These are phyloP conservation scores for Teratosphaeria destructans DNA, from an alignment of 2,329 filamentous ascomycete genomes.

Conservation along the genomic window DNA sequence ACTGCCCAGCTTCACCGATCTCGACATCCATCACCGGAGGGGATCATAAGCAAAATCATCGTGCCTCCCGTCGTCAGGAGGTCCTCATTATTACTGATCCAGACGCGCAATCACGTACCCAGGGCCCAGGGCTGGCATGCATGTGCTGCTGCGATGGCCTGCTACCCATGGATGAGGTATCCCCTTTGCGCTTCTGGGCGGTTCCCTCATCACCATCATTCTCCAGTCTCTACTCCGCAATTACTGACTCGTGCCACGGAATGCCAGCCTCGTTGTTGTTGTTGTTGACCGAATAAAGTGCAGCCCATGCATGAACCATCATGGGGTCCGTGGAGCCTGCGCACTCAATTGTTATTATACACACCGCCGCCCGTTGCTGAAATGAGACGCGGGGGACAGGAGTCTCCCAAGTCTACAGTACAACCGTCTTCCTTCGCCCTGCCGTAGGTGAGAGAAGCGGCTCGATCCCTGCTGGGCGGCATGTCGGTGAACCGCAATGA, in stretches of 20 bases:
- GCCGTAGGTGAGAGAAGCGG: background rate
- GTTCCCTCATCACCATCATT: background rate
- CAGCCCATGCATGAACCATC: background rate
- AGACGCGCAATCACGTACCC: too few relatives aligned
- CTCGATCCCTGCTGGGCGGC: background rate
- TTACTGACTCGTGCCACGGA: background rate
- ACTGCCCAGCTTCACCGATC: too few relatives aligned
- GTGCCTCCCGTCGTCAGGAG: too few relatives aligned
- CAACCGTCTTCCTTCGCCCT: background rate
- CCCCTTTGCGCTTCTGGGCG: too few relatives aligned
- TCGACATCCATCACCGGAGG: too few relatives aligned
- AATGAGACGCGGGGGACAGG: background rate
- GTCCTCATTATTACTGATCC: too few relatives aligned
- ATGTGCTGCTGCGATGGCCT: too few relatives aligned
- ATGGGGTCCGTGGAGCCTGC: background rate
- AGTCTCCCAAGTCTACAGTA: background rate
- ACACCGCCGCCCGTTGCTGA: background rate
- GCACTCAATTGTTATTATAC: background rate
- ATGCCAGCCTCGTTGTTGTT: background rate
- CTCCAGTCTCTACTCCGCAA: background rate
- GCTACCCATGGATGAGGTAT: too few relatives aligned
- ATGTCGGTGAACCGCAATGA: background rate
- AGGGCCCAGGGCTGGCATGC: too few relatives aligned
- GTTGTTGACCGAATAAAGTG: background rate
- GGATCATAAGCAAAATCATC: too few relatives aligned